phyloP scores from a whole-genome alignment of 1,139 yeast species.

The Candida neerlandica region DNA sequence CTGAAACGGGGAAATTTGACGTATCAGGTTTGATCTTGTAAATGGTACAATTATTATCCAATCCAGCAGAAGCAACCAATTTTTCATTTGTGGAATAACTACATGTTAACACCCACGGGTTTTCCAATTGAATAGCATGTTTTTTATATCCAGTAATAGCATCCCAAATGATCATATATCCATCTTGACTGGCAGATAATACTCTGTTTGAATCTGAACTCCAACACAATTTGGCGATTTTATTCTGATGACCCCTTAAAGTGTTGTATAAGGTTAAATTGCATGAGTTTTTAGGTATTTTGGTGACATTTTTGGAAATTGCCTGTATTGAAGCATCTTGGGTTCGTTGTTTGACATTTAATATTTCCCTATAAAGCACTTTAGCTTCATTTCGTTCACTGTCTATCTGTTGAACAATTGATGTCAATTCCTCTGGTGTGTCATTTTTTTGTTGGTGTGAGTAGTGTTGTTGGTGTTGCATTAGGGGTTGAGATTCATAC shows the following conservation, averaged over 20 bases:
- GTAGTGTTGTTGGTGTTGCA: constrained; percentile 2
- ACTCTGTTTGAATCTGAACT: constrained; percentile 59
- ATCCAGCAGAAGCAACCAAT: constrained; percentile 78
- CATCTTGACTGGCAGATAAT: constrained; percentile 84
- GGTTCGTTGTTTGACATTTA: constrained; percentile 39
- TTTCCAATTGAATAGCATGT: constrained; percentile 68
- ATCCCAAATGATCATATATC: constrained; percentile 85
- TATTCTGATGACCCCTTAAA: constrained; percentile 74
- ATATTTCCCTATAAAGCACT: constrained; percentile 51
- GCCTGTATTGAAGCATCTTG: constrained; percentile 50
- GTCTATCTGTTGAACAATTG: constrained; percentile 24
- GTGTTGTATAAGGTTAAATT: constrained; percentile 41
- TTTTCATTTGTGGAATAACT: constrained; percentile 69
- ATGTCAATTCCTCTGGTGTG: constrained; percentile 5
- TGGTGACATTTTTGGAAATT: constrained; percentile 32
- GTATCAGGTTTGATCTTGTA: constrained; percentile 47
- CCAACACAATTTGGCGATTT: constrained; percentile 73
- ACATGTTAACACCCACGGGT: constrained; percentile 79
- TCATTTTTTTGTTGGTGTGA: background rate
- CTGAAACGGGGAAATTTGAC: constrained; percentile 13
- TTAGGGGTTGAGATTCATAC: background rate
- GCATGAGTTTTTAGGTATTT: constrained; percentile 34
- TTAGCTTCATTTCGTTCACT: constrained; percentile 50
- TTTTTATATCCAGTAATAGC: constrained; percentile 70
- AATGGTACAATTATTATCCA: constrained; percentile 76